Base-by-base conservation (phyloP, 1,284 basidiomycete genomes). In the Cystobasidiaceae sp. region DNA sequence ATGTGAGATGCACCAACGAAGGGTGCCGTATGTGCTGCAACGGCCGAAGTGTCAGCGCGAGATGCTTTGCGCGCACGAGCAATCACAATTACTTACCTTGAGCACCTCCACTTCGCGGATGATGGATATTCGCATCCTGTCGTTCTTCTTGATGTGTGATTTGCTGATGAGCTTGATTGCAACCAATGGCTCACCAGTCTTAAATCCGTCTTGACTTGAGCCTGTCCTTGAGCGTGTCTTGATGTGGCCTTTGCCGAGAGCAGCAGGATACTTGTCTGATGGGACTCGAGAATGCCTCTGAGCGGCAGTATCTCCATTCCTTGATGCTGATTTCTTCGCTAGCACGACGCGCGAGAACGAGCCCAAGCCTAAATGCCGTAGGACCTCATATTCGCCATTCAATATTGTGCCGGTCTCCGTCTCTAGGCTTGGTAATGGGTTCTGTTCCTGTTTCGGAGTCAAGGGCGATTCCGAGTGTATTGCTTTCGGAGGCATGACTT, bases 31-130 rank as follows among this genome's bases (percentile, higher is more conserved):
- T 87, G 73, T 90, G 88, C 84, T 87, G 73, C 17, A 60, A 55
- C 33, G 45, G 13, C 58, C 63, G 54, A 48, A 60, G 62, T 67
- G 70, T 71, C 46, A 59, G 65, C 57, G 28, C 49, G 57, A n/a
- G 66, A 52, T 19, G 68, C 59, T 7, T 11, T 13, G 9, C 43
- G 17, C 15, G 13, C 2, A 3, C 25, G 9, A 11, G 6, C 45
- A 27, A 25, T 7, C 11, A 11, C 11, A 15, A 17, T 33, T 3
- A 77, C 82, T 75, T 74, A 87, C 86, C 75, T 86, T 83, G 41
- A 94, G 79, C 11, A 94, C 87, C 73, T 92, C 89, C 11, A 91
- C 90, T 77, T 93, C 90, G 27, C 90, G 81, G 44, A 91, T 83
- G 75, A 93, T 93, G 68, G 86, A 86, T 62, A 92, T 89, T 32